Evolutionary conservation across 2,329 filamentous ascomycete genomes (phyloP), one percentile per base, ranked within the genome.

Genomic region (Ophiostoma fasciatum): DNA sequence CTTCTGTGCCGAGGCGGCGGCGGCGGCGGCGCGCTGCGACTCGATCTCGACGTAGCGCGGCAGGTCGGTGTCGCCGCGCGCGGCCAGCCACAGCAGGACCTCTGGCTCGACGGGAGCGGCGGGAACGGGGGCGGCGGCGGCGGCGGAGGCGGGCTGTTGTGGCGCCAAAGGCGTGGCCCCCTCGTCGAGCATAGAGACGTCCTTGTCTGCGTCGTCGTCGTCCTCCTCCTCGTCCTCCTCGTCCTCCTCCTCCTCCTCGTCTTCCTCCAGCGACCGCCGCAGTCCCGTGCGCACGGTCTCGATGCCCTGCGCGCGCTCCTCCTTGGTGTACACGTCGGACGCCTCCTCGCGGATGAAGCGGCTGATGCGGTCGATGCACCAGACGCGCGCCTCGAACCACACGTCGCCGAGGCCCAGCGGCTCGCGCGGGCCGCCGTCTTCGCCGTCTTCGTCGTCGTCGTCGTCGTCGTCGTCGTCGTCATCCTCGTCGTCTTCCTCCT

Each of bases 281-380:
- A 90, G 54, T 0, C 82, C 82, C 1, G 82, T 88, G 26, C 75
- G 66, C 31, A 87, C 78, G 46, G 73, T 78, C 48, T 80, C 70
- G 10, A 78, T 54, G 7, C 82, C 82, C 40, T 53, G 45, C 40
- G 69, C 72, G 35, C 70, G 66, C 60, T 90, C 83, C 47, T 78
- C 76, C 4, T 71, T 61, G 2, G 81, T 88, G 52, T 75, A 90
- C 38, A 76, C 65, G 38, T 80, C 76, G n/a, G 62, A 60, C 47
- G 64, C 70, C 44, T 73, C 62, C 23, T 60, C 53, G 23, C 47
- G 40, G 13, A 59, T 56, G 43, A 65, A 67, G 7, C 50, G 42
- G 7, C 39, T 39, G 28, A 62, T 45, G 4, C 55, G 51, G 22
- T 49, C 41, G 25, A 47, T 37, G 34, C 52, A 57, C 31, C 50